phyloP scores from a whole-genome alignment of 805 yeast species.

The Lipomyces starkeyi region DNA sequence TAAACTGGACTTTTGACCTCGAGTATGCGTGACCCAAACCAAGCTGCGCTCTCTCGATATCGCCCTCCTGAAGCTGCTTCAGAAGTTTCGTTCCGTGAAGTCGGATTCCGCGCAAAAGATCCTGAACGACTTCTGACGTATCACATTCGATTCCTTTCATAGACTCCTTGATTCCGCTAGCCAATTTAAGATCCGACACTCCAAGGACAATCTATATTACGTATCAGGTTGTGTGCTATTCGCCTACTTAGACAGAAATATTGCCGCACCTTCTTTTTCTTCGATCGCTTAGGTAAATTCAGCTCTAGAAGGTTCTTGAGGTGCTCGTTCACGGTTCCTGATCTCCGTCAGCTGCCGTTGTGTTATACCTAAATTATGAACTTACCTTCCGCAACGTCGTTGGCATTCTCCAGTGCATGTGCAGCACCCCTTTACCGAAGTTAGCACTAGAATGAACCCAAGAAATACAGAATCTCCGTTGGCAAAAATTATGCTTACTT shows the following conservation, averaged over 20 bases:
- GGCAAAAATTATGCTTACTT: conserved; percentile 50
- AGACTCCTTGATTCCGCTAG: conserved; percentile 92
- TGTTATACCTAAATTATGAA: not conserved
- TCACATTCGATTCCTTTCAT: conserved; percentile 90
- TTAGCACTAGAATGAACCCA: not conserved
- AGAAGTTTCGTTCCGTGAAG: conserved; percentile 85
- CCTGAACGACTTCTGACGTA: conserved; percentile 91
- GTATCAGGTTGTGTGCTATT: not conserved
- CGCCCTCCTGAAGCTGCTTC: conserved; percentile 92
- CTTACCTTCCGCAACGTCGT: conserved; percentile 91
- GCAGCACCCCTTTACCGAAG: conserved; percentile 76
- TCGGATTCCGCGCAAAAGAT: conserved; percentile 93
- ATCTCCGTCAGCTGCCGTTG: not conserved
- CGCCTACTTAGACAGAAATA: conserved; percentile 1
- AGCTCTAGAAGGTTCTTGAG: conserved; percentile 87
- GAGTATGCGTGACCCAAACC: conserved; percentile 99
- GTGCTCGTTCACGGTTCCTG: conserved; percentile 78
- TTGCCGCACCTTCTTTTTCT: conserved; percentile 57
- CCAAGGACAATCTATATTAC: conserved; percentile 62
- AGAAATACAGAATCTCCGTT: too few relatives aligned
- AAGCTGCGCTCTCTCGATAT: conserved; percentile 95
- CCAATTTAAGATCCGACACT: conserved; percentile 91
- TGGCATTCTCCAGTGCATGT: conserved; percentile 97
- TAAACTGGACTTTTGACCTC: conserved; percentile 97
- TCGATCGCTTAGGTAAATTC: conserved; percentile 81